Percentiles rank a stretch among this genome's conserved stretches.
These are phyloP conservation scores for Geosmithia morbida DNA, from an alignment of 2,329 filamentous ascomycete species.

Conservation along the genomic window DNA sequence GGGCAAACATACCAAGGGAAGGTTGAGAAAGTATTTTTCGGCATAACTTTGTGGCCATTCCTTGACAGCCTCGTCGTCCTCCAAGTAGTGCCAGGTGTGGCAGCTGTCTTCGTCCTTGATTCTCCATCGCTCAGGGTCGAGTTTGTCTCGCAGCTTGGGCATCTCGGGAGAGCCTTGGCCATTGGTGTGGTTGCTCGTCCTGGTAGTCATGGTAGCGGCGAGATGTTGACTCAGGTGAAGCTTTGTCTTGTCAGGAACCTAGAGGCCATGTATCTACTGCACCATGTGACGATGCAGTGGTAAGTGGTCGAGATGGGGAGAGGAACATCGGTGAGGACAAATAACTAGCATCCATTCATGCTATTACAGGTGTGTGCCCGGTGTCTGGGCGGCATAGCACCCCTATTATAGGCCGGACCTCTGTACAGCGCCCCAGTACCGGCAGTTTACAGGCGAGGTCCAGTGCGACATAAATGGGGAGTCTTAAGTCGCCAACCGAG, in stretches of 20 bases:
- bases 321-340: not conserved
- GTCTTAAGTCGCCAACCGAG: too few species aligned
- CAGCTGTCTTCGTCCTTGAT: slow-evolving; percentile 68
- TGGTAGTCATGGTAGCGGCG: slow-evolving; percentile 5
- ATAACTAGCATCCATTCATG: too few species aligned
- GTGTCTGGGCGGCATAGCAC: too few species aligned
- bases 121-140: slow-evolving; percentile 74
- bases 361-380: too few species aligned
- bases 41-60: slow-evolving; percentile 75
- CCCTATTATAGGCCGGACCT: too few species aligned
- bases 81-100: slow-evolving; percentile 90
- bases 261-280: not conserved
- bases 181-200: slow-evolving; percentile 25
- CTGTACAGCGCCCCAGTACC: too few species aligned
- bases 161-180: slow-evolving; percentile 25
- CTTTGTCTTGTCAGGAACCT: not conserved
- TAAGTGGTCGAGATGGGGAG: not conserved
- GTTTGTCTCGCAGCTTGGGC: slow-evolving; percentile 40
- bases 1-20: slow-evolving; percentile 50
- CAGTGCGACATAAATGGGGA: too few species aligned
- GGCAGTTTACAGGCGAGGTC: too few species aligned
- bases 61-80: slow-evolving; percentile 52
- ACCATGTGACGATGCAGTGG: not conserved
- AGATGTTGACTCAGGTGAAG: not conserved
- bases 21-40: slow-evolving; percentile 79